Percentiles rank a stretch among this genome's conserved stretches.
Evolutionary conservation across 257 asterid species (phyloP).

Genomic region (Ligustrum vulgare): DNA sequence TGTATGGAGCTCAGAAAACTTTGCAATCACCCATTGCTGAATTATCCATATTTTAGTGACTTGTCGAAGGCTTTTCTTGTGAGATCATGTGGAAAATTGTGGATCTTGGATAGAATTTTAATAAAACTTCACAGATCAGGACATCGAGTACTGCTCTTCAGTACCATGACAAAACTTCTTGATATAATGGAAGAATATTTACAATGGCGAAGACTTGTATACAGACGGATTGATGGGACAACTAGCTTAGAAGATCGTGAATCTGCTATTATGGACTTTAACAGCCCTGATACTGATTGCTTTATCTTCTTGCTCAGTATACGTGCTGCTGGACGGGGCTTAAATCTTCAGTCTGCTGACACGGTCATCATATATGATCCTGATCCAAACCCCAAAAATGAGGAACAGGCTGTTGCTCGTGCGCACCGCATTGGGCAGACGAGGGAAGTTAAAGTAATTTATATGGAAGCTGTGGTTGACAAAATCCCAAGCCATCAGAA

Average conservation of each 20-base stretch:
- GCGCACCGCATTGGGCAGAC: slow-evolving; percentile 99
- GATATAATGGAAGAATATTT: slow-evolving; percentile 96
- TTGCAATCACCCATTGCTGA: slow-evolving; percentile 94
- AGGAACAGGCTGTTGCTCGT: slow-evolving; percentile 99
- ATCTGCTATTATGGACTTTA: slow-evolving; percentile 94
- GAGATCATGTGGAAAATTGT: slow-evolving; percentile 93
- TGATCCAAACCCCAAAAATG: slow-evolving; percentile 99
- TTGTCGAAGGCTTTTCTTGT: slow-evolving; percentile 92
- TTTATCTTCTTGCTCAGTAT: slow-evolving; percentile 97
- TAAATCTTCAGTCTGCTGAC: slow-evolving; percentile 97
- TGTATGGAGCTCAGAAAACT: slow-evolving; percentile 99
- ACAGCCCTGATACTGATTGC: slow-evolving; percentile 85
- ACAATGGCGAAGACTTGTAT: slow-evolving; percentile 94
- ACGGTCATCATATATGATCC: slow-evolving; percentile 99
- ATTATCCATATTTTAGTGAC: slow-evolving; percentile 87
- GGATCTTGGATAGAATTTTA: slow-evolving; percentile 89
- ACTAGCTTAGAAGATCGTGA: slow-evolving; percentile 99
- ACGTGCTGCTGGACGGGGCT: slow-evolving; percentile 99
- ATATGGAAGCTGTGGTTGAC: slow-evolving; percentile 98
- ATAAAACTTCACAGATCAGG: slow-evolving; percentile 93
- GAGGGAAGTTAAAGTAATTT: slow-evolving; percentile 96
- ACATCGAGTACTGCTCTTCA: slow-evolving; percentile 90
- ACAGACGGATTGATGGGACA: slow-evolving; percentile 95
- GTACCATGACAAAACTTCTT: slow-evolving; percentile 98
- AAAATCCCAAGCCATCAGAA: slow-evolving; percentile 86